Conservation (phyloP, 805 yeast genomes). For the Lipomyces yamanashiensis region DNA sequence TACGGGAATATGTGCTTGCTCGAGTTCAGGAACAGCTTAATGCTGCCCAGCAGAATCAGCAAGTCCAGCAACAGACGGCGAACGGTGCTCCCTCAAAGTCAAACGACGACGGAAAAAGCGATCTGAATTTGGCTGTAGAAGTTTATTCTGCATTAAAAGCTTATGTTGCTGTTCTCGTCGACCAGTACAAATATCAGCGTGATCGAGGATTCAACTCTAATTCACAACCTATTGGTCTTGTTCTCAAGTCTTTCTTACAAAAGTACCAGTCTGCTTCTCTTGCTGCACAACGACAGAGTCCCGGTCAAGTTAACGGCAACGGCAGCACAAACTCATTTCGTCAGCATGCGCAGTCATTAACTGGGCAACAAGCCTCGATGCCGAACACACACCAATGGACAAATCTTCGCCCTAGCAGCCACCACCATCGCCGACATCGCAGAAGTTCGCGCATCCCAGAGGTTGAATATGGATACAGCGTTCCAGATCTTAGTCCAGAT, state of each 20-base stretch:
- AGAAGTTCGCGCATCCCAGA: conserved; percentile 2
- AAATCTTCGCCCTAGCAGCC: neutral
- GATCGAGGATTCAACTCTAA: conserved; percentile 24
- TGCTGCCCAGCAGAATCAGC: conserved; percentile 14
- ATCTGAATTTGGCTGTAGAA: conserved; percentile 13
- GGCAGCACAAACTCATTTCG: conserved; percentile 2
- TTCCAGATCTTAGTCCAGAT: conserved; percentile 31
- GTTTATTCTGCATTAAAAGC: conserved; percentile 15
- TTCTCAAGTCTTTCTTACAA: conserved; percentile 22
- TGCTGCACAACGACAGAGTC: conserved; percentile 1
- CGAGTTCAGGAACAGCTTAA: conserved; percentile 5
- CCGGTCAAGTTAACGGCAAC: neutral
- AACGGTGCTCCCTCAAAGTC: conserved; percentile 2
- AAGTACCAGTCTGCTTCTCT: conserved; percentile 19
- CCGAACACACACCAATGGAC: conserved; percentile 7
- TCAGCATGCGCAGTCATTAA: neutral
- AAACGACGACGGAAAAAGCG: conserved; percentile 6
- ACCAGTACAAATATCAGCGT: conserved; percentile 29
- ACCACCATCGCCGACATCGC: conserved; percentile 5
- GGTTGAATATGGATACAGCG: conserved; percentile 5
- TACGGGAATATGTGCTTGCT: conserved; percentile 25
- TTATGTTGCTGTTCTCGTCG: conserved; percentile 23
- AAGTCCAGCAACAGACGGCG: conserved; percentile 5
- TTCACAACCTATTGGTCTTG: conserved; percentile 27
- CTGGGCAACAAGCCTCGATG: neutral